Evolutionary conservation across 805 yeast genomes (phyloP), one percentile per base, ranked within the genome.

Genomic region (Monosporozyma siamensis): DNA sequence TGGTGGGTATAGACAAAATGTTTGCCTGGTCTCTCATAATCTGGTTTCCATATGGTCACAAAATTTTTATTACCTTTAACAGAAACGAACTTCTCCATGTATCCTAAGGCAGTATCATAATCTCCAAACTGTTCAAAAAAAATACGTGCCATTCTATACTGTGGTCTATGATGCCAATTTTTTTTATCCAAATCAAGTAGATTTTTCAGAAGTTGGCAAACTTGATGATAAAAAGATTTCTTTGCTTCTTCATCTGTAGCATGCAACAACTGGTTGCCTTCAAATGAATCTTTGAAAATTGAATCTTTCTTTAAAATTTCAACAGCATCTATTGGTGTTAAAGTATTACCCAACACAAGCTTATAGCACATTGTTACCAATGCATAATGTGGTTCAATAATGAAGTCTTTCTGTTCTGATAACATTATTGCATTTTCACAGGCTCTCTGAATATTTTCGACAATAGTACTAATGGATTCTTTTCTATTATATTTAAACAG

Each of bases 21-120:
- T 51, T 84, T 86, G 0, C 99, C 99, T 0, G 97, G 92, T 17
- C 94, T 65, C 59, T 94, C 98, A 52, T 70, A 61, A 38, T 88
- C 95, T 0, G 97, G 95, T 52, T 87, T 87, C 97, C 98, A 92
- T 44, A 92, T 84, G 49, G 77, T 82, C 1, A 89, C 77, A 30
- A 92, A 70, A 9, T 81, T 77, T 54, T 87, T 83, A 2, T 75
- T 71, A 1, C 87, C 69, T 50, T 79, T 84, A 39, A 86, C 59
- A 6, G 83, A 71, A 41, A 89, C 74, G 14, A 87, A 65, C 0
- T 68, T 56, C 1, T 74, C 66, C 74, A 90, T 75, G 49, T 82
- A 86, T 10, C 72, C 72, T 37, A 70, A 67, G 0, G 97, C 92
- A 1, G 64, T 68, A 2, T 63, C 61, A 6, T 63, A 48, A 44